A percentile compares a stretch with the other conserved stretches of the same genome.
Conservation (phyloP, 495 filamentous ascomycete genomes). For the Daldinia loculata region DNA sequence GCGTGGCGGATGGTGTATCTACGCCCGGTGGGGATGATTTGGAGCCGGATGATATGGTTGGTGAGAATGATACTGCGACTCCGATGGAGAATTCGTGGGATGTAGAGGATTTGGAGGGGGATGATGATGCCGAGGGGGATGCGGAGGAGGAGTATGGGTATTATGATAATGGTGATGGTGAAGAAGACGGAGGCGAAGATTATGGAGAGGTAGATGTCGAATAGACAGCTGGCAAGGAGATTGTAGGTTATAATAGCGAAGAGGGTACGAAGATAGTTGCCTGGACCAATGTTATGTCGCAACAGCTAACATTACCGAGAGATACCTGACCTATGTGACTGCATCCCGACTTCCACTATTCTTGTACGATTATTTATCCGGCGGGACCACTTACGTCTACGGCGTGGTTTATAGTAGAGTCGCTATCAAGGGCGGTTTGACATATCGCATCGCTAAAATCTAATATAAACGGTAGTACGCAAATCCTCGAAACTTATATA, state of each 20-base stretch:
- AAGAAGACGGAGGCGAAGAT: slow-evolving; percentile 12
- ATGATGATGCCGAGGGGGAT: slow-evolving; percentile 21
- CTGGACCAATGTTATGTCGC: not conserved
- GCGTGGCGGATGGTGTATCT: not conserved
- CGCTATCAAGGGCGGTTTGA: not conserved
- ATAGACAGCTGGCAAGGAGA: not conserved
- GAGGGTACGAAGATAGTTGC: not conserved
- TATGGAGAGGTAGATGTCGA: slow-evolving; percentile 15
- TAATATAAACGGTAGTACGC: not conserved
- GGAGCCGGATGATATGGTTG: slow-evolving; percentile 2
- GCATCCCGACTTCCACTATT: not conserved
- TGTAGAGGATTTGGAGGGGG: slow-evolving; percentile 1
- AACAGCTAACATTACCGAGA: not conserved
- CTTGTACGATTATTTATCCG: not conserved
- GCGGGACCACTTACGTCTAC: not conserved
- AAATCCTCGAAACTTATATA: not conserved
- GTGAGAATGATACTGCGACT: slow-evolving; percentile 4
- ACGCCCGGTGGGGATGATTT: not conserved
- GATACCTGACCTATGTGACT: not conserved
- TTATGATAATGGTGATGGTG: slow-evolving; percentile 11
- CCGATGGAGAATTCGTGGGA: slow-evolving; percentile 15
- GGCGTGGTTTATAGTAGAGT: not conserved
- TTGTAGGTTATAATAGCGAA: not conserved
- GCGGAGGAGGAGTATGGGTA: slow-evolving; percentile 25
- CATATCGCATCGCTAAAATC: not conserved